Base-by-base conservation (phyloP, 2,329 filamentous ascomycete species). In the Phialemonium atrogriseum region DNA sequence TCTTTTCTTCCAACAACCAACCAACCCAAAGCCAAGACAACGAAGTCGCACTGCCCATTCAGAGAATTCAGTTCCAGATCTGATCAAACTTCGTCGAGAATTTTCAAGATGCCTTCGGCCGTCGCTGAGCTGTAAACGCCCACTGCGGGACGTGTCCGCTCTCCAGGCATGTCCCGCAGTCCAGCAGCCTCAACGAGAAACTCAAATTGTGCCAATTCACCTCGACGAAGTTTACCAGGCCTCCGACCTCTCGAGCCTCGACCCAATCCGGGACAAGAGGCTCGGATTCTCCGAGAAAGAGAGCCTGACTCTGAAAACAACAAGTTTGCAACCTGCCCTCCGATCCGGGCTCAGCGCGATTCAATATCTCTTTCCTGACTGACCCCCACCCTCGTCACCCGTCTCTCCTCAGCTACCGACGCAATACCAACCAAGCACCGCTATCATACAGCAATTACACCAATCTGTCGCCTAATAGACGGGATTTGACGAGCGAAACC, bases 41-140 rank as follows among this genome's bases (percentile, higher is more conserved):
- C 73, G 70, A 78, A 78, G 73, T 77, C 74, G 70, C 64, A 57
- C 60, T 66, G 62, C 39, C 48, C 39, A 50, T 43, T 45, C 57
- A 50, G 50, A 56, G 47, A 23, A 54, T 45, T 46, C 43, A 53
- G 44, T 40, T 41, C 34, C 52, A 44, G 46, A 52, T 42, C 45
- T 24, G 31, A 48, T 46, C 40, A 68, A 73, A 76, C 78, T 80
- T 79, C 69, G 78, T 83, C 80, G 77, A 82, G 68, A 69, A 58
- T 51, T 49, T 43, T 46, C 55, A 69, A 66, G 60, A 80, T 78
- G 73, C 76, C 75, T 74, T 76, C 70, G 78, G 77, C 80, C 70
- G 68, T 82, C 80, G 80, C 77, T 84, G 80, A 81, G 82, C 84
- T 89, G 81, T 93, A 87, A 88, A 85, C 74, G 64, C 73, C 77